Percentiles rank a stretch among this genome's conserved stretches.
These are phyloP conservation scores for Nicotiana knightiana DNA, from an alignment of 257 asterid genomes.

Conservation along the genomic window DNA sequence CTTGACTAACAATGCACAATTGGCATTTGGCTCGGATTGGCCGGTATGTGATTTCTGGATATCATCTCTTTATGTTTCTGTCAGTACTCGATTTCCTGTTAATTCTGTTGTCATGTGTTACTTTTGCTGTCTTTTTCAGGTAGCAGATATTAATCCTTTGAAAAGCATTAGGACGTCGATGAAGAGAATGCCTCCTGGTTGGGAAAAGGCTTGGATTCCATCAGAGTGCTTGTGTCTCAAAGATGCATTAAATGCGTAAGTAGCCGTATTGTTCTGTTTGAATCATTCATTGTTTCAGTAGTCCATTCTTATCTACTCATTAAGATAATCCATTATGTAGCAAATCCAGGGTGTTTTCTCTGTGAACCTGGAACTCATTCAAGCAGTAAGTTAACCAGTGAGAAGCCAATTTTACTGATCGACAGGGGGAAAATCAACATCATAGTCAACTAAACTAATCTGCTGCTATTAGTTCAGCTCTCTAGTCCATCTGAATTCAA, in stretches of 20 bases:
- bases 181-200: slow-evolving; percentile 66
- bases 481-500: background rate
- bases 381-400: background rate
- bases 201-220: slow-evolving; percentile 73
- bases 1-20: slow-evolving; percentile 47
- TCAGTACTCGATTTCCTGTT: background rate
- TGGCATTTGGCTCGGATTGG: slow-evolving; percentile 98
- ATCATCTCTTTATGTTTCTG: background rate
- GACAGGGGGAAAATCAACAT: background rate
- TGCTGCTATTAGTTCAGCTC: background rate
- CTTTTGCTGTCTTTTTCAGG: slow-evolving; percentile 38
- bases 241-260: slow-evolving; percentile 78
- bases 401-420: background rate
- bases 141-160: slow-evolving; percentile 78
- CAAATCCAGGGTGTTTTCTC: background rate
- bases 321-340: background rate
- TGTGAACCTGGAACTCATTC: background rate
- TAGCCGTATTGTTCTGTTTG: background rate
- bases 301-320: background rate
- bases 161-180: slow-evolving; percentile 67
- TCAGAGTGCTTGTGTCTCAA: slow-evolving; percentile 54
- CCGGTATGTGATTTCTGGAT: slow-evolving; percentile 48
- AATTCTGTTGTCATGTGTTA: background rate
- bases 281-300: background rate
- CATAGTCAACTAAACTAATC: background rate